phyloP scores from a whole-genome alignment of 768 basidiomycete genomes.

The Serendipita sp. region DNA sequence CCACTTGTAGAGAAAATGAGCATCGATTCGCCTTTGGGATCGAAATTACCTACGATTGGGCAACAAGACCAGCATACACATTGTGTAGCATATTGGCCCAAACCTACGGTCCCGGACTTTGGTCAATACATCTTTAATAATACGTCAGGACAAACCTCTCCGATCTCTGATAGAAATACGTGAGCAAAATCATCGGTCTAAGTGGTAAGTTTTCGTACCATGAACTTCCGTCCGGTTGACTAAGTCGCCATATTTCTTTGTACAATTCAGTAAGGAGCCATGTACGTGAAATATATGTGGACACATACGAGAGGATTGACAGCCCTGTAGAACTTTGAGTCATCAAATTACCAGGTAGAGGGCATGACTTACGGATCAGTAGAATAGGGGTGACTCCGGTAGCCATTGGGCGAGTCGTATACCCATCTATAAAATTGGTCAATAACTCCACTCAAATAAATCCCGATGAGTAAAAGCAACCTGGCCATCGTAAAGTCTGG shows the following conservation, averaged over 20 bases:
- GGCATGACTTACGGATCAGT: conserved; percentile 27
- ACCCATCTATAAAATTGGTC: conserved; percentile 18
- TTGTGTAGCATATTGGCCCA: not conserved
- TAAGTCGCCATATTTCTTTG: conserved; percentile 22
- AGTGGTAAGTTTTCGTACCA: not conserved
- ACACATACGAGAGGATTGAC: conserved; percentile 12
- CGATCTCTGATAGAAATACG: conserved; percentile 6
- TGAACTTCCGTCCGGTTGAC: conserved; percentile 29
- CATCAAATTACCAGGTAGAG: conserved; percentile 17
- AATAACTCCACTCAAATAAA: not conserved
- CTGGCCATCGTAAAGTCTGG: conserved; percentile 11
- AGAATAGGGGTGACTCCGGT: conserved; percentile 44
- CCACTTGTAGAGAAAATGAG: not conserved
- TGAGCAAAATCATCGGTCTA: not conserved
- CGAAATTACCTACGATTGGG: not conserved
- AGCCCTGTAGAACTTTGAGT: conserved; percentile 18
- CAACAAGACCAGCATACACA: conserved; percentile 9
- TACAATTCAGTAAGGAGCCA: not conserved
- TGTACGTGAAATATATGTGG: too few relatives aligned
- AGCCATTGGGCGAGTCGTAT: conserved; percentile 29
- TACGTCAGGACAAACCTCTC: conserved; percentile 8
- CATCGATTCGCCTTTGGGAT: not conserved
- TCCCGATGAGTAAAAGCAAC: conserved; percentile 25
- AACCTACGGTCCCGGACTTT: not conserved
- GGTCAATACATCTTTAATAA: not conserved